Base-by-base conservation (phyloP, 176 grass and related monocot genomes). In the Musa itinerans region DNA sequence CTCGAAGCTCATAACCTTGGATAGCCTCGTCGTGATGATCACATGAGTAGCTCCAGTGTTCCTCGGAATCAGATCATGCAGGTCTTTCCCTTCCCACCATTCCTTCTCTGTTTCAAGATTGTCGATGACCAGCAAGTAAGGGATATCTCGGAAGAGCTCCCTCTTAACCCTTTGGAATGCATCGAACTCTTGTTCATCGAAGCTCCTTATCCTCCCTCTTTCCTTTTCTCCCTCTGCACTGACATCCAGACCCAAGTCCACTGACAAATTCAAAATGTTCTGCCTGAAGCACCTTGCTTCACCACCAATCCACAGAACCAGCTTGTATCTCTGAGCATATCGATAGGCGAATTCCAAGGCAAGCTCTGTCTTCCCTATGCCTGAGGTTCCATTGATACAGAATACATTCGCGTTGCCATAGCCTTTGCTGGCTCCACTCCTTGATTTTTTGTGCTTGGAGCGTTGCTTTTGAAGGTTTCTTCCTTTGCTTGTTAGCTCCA, bases 41-140 rank as follows among this genome's bases (percentile, higher is more conserved):
- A 99, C 83, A 80, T 99, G 87, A 0, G 88, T 95, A 13, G 96
- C 84, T 8, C 96, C 96, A 1, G 91, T 95, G 63, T 95, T 99
- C 77, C 96, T 84, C 16, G 96, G 88, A 64, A 99, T 95, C 63
- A 99, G 87, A 85, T 95, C 96, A 84, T 99, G 89, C 62, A 99
- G 91, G 63, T 99, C 88, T 78, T 95, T 99, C 13, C 96, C 96
- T 79, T 99, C 96, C 96, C 96, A 99, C 96, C 96, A 99, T 51
- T 99, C 96, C 71, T 79, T 91, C 83, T 99, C 96, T 0, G 79
- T 89, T 80, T 99, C 96, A 11, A 99, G 88, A 71, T 99, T 99
- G 73, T 99, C 96, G 9, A 99, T 95, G 66, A 99, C 77, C 67
- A 99, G 84, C 78, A 99, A 85, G 81, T 94, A 99, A 16, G 96